Conservation (phyloP, 164 flowering plant genomes). For the Tinospora cordifolia region DNA sequence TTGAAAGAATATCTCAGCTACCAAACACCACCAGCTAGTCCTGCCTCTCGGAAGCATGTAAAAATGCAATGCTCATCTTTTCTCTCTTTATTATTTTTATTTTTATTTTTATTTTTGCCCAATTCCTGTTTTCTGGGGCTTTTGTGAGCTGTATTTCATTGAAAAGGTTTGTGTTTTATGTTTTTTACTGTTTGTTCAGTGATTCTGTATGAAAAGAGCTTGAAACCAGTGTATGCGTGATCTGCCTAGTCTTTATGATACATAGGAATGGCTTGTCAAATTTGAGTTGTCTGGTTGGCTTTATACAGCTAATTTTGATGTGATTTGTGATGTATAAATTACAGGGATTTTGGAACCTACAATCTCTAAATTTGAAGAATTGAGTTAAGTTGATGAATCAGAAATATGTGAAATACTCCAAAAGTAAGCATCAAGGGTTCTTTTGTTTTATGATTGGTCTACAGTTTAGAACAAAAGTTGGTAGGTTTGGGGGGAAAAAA, state of each 20-base stretch:
- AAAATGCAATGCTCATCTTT: not conserved
- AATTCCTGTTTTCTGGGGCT: not conserved
- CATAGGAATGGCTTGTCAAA: not conserved
- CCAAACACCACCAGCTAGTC: slow-evolving; percentile 21
- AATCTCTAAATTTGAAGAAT: too few species aligned
- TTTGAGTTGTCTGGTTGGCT: not conserved
- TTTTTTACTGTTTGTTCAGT: not conserved
- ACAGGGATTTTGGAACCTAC: not conserved
- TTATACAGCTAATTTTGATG: not conserved
- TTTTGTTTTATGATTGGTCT: too few species aligned
- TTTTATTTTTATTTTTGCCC: not conserved
- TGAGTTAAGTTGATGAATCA: too few species aligned
- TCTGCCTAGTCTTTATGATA: not conserved
- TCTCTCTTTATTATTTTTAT: not conserved
- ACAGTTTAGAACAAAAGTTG: too few species aligned
- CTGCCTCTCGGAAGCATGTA: not conserved
- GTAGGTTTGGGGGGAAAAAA: too few species aligned
- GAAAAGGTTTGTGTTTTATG: not conserved
- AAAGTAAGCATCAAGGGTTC: too few species aligned
- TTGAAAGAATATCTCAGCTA: slow-evolving; percentile 55
- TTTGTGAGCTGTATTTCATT: not conserved
- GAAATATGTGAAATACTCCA: too few species aligned
- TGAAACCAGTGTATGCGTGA: not conserved
- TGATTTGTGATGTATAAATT: not conserved
- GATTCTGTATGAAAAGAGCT: not conserved